Evolutionary conservation across 2,329 filamentous ascomycete species (phyloP).

Genomic region (Sordariomycetes sp.): DNA sequence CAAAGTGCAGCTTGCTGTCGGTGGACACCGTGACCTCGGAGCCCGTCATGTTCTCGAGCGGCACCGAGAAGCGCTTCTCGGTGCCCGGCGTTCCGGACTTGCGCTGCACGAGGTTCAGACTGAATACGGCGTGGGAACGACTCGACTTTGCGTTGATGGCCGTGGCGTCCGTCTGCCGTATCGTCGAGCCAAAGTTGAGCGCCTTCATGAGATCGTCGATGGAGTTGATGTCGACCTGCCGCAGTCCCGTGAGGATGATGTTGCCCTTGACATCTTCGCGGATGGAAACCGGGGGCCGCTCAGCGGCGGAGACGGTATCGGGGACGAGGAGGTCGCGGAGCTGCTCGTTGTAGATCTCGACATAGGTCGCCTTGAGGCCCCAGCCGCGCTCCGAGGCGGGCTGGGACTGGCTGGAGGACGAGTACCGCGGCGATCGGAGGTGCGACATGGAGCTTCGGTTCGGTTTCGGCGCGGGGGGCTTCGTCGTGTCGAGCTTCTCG

Average conservation of each 20-base stretch:
- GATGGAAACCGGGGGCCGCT: constrained; percentile 74
- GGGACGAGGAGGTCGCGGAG: constrained; percentile 79
- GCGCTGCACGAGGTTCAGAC: constrained; percentile 81
- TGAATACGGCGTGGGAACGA: constrained; percentile 94
- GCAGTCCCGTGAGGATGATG: constrained; percentile 83
- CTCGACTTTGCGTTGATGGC: constrained; percentile 97
- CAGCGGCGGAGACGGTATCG: constrained; percentile 53
- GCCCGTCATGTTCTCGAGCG: constrained; percentile 63
- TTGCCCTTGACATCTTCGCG: constrained; percentile 90
- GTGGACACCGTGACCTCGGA: constrained; percentile 65
- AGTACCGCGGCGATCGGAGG: constrained; percentile 71
- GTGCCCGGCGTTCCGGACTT: constrained; percentile 49
- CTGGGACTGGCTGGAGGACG: constrained; percentile 15
- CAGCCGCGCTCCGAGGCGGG: constrained; percentile 58
- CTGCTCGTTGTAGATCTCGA: constrained; percentile 97
- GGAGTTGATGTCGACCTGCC: constrained; percentile 77
- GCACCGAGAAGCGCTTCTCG: constrained; percentile 81
- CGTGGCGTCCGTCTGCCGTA: constrained; percentile 92
- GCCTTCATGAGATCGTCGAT: constrained; percentile 83
- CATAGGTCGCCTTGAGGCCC: constrained; percentile 88
- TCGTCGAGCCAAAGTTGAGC: constrained; percentile 82
- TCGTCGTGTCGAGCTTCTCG: constrained; percentile 60
- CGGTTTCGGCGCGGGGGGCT: constrained; percentile 30
- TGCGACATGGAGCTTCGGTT: constrained; percentile 62
- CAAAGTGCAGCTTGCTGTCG: constrained; percentile 97